Evolutionary conservation across 2,329 filamentous ascomycete genomes (phyloP).

Genomic region (Xylaria sp.): DNA sequence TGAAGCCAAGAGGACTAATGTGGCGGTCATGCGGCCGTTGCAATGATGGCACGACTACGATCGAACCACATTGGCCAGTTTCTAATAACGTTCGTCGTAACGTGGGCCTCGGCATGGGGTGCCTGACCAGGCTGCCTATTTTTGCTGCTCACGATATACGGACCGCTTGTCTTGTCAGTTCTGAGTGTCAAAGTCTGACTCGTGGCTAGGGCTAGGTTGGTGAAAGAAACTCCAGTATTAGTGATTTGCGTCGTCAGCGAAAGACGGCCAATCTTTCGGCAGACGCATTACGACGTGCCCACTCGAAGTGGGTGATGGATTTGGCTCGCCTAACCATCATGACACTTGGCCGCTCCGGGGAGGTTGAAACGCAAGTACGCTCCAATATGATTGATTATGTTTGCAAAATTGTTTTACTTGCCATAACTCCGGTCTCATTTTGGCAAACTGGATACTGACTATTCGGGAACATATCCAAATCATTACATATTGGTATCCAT

Average conservation of each 20-base stretch:
- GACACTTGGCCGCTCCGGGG: constrained; percentile 19
- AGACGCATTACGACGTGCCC: constrained; percentile 21
- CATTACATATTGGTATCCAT: constrained; percentile 12
- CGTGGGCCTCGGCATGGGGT: constrained; percentile 17
- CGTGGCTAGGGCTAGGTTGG: constrained; percentile 8
- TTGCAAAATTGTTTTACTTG: constrained; percentile 2
- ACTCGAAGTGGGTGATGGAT: constrained; percentile 15
- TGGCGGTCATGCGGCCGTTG: constrained; percentile 24
- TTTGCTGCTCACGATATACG: constrained; percentile 12
- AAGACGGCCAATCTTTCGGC: constrained; percentile 28
- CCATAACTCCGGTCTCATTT: constrained; percentile 3
- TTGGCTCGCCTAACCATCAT: constrained; percentile 23
- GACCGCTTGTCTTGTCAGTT: constrained; percentile 7
- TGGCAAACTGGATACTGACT: constrained; percentile 10
- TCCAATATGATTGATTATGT: constrained; percentile 13
- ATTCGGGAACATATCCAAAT: constrained; percentile 4
- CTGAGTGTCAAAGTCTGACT: constrained; percentile 12
- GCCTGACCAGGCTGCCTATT: constrained; percentile 15
- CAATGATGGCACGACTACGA: constrained; percentile 27
- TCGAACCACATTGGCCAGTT: constrained; percentile 31
- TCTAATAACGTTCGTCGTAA: constrained; percentile 19
- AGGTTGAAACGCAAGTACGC: constrained; percentile 22
- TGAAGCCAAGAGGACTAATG: constrained; percentile 29
- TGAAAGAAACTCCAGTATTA: constrained; percentile 4
- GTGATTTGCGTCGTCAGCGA: constrained; percentile 22